Evolutionary conservation across 164 flowering plant genomes (phyloP), one percentile per base, ranked within the genome.

Genomic region (Malania oleifera): DNA sequence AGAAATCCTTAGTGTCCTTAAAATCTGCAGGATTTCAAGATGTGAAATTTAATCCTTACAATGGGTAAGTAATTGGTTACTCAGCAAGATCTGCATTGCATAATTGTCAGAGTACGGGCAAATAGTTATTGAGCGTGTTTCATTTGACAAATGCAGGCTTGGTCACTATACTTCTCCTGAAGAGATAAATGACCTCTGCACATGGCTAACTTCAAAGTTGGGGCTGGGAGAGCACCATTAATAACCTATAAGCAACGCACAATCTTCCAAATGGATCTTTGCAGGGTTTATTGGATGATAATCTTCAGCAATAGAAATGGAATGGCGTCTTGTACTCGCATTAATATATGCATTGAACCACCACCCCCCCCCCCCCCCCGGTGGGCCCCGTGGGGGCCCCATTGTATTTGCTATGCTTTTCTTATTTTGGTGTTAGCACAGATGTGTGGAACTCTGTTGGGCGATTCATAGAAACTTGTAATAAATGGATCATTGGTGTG

Each of bases 181-280:
- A 23, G 50, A 46, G 50, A 22, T 22, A 1, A 26, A 46, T 22
- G 26, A 20, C 0, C 8, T 46, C 9, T 46, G 50, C 26, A 46
- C 20, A 5, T 22, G 50, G 50, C 25, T 46, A 20, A 26, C 50
- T 46, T 46, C 50, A 46, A 46, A 46, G 50, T 46, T 46, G 50
- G 14, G 12, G 26, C 26, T 46, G 10, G 50, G 22, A 14, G 50
- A 4, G 17, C 15, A 17, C 43, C 5, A 22, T 5, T 43, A 20
- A n/a, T 43, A 18, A 43, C 18, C 18, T n/a, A 10, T 34, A 7
- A 12, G 10, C 7, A 34, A 7, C 10, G 10, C 38, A 34, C 11
- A 12, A 12, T 34, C 7, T 34, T 7, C 7, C 11, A 12, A 12
- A 34, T 7, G 11, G 7, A 12, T 12, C 38, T 7, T 34, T 7